Base-by-base conservation (phyloP, 768 basidiomycete genomes). In the Mrakia hoshinonis region DNA sequence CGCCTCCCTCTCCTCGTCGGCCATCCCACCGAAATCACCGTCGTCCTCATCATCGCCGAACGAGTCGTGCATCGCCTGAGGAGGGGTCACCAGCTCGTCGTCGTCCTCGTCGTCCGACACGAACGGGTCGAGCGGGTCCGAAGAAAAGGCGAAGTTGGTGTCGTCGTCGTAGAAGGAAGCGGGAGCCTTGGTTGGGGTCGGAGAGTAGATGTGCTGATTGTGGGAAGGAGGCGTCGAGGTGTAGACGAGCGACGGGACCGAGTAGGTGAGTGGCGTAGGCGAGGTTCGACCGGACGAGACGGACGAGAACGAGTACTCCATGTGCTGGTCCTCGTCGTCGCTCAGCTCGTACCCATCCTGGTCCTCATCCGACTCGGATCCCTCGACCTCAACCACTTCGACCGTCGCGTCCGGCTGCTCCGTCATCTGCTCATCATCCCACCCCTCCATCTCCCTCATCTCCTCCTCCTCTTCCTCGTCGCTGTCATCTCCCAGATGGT, bases 71-170 rank as follows among this genome's bases (percentile, higher is more conserved):
- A 36, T 61, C 20, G 58, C 18, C 20, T 61, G 58, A 9, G 58
- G 58, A 38, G 58, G 58, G 11, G 58, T 61, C 31, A 61, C 36
- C 31, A 61, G 58, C 18, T 36, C 58, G 34, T 61, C 58, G 58
- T 61, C 54, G 22, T 61, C 58, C 31, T 61, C 54, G 22, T 55
- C 58, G 34, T 61, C 58, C 58, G 58, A 61, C 6, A 36, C 34
- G 31, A 36, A 51, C 49, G 49, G 20, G 49, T 51, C 49, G 49
- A 20, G 49, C 20, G 20, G 7, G 49, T 51, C 15, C 20, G 49
- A 58, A 29, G 51, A 15, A 29, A 52, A 29, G 29, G 24, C 26
- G 55, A 29, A 26, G 55, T 58, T 58, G 55, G 10, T 31, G 55
- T 58, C 29, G 55, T 58, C 26, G 55, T 58, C 26, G 55, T 31